Evolutionary conservation across 2,329 filamentous ascomycete species (phyloP).

Genomic region (Venturia effusa): DNA sequence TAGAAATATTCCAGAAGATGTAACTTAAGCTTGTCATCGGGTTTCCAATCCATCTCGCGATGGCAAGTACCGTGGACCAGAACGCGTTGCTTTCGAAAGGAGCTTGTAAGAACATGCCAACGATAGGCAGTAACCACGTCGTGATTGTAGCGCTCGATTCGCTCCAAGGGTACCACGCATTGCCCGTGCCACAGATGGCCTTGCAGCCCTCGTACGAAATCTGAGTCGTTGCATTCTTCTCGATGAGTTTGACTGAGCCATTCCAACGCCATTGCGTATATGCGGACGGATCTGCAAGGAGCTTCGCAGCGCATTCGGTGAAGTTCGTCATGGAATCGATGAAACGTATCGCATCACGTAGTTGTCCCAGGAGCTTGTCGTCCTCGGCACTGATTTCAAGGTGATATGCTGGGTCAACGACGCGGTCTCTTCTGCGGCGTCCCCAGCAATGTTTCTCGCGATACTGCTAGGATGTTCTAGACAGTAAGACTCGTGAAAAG

Average conservation of each 20-base stretch:
- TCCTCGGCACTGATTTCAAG: neutral
- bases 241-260: constrained; percentile 14
- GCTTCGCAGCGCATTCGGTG: neutral
- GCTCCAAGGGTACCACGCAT: constrained; percentile 16
- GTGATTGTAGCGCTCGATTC: constrained; percentile 17
- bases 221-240: constrained; percentile 6
- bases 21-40: constrained; percentile 21
- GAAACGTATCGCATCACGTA: neutral
- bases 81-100: constrained; percentile 19
- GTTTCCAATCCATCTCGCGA: constrained; percentile 20
- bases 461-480: too few relatives aligned
- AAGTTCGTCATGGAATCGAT: constrained; percentile 1
- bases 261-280: constrained; percentile 16
- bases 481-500: neutral
- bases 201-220: constrained; percentile 10
- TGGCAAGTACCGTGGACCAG: constrained; percentile 14
- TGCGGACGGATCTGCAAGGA: neutral
- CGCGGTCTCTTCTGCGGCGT: neutral
- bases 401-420: neutral
- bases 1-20: constrained; percentile 24
- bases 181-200: constrained; percentile 14
- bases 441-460: neutral
- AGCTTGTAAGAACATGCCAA: constrained; percentile 18
- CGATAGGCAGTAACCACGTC: constrained; percentile 18
- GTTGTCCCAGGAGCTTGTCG: neutral